phyloP scores from a whole-genome alignment of 805 yeast species.

The Candida nitratophila region DNA sequence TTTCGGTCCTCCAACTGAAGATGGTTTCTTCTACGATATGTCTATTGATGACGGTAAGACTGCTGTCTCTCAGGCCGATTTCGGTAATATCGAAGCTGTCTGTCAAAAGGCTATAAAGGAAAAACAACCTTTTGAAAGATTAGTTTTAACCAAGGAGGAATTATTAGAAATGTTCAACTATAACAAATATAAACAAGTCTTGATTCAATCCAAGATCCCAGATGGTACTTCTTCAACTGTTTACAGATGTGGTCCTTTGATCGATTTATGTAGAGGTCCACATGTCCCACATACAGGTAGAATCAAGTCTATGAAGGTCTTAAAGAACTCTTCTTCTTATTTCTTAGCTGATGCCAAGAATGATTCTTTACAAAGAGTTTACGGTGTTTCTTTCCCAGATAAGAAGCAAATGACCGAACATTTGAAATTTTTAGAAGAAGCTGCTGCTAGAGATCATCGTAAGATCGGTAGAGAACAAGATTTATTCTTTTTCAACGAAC shows the following conservation, averaged over 20 bases:
- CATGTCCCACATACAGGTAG: conserved; percentile 97
- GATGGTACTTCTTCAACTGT: conserved; percentile 96
- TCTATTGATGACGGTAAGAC: conserved; percentile 70
- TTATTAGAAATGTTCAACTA: conserved; percentile 88
- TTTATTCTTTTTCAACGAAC: conserved; percentile 87
- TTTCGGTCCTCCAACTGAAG: conserved; percentile 95
- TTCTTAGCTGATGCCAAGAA: conserved; percentile 89
- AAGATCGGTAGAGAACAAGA: conserved; percentile 96
- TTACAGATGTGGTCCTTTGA: conserved; percentile 95
- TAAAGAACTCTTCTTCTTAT: conserved; percentile 94
- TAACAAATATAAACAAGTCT: conserved; percentile 90
- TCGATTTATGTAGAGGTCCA: conserved; percentile 96
- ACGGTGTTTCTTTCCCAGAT: conserved; percentile 98
- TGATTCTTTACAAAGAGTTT: conserved; percentile 94
- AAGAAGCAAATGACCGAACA: conserved; percentile 94
- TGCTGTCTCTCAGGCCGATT: conserved; percentile 76
- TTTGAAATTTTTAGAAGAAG: conserved; percentile 90
- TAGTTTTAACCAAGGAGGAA: conserved; percentile 87
- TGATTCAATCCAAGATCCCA: conserved; percentile 83
- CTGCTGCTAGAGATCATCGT: conserved; percentile 93
- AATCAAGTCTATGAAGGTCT: conserved; percentile 86
- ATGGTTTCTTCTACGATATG: conserved; percentile 97
- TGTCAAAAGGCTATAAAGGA: conserved; percentile 89
- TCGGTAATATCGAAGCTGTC: conserved; percentile 73
- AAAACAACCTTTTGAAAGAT: conserved; percentile 90